These are phyloP conservation scores for Fusarium sambucinum DNA, from an alignment of 2,329 filamentous ascomycete genomes.

Conservation along the genomic window DNA sequence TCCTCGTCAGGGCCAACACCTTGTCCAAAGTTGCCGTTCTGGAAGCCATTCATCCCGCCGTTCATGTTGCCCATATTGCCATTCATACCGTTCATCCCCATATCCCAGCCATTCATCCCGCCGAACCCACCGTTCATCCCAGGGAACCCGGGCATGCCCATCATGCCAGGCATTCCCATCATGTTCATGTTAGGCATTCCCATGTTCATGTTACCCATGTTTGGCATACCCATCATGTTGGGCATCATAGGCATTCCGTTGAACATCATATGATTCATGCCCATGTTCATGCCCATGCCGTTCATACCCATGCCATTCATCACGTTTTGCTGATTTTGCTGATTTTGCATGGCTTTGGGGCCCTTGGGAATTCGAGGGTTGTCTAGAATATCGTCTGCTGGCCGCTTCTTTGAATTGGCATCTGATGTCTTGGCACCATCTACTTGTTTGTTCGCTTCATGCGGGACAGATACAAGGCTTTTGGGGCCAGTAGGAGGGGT, in stretches of 20 bases:
- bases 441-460: constrained; percentile 54
- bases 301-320: constrained; percentile 64
- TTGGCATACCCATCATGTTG: constrained; percentile 56
- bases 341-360: constrained; percentile 73
- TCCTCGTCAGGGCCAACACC: constrained; percentile 83
- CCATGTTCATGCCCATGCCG: constrained; percentile 61
- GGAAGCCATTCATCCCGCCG: constrained; percentile 51
- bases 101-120: constrained; percentile 47
- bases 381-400: constrained; percentile 78
- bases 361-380: constrained; percentile 75
- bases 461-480: constrained; percentile 45
- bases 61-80: constrained; percentile 51
- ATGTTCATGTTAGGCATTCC: constrained; percentile 52
- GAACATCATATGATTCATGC: constrained; percentile 57
- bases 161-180: constrained; percentile 52
- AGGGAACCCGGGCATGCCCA: constrained; percentile 50
- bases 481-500: constrained; percentile 51
- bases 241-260: constrained; percentile 58
- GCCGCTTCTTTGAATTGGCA: constrained; percentile 77
- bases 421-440: constrained; percentile 50
- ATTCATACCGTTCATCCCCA: constrained; percentile 46
- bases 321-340: constrained; percentile 63
- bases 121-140: constrained; percentile 49
- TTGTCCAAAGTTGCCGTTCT: constrained; percentile 58
- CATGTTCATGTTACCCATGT: constrained; percentile 55